These are phyloP conservation scores for Acacia confusa DNA, from an alignment of 306 rosid genomes.

Conservation along the genomic window DNA sequence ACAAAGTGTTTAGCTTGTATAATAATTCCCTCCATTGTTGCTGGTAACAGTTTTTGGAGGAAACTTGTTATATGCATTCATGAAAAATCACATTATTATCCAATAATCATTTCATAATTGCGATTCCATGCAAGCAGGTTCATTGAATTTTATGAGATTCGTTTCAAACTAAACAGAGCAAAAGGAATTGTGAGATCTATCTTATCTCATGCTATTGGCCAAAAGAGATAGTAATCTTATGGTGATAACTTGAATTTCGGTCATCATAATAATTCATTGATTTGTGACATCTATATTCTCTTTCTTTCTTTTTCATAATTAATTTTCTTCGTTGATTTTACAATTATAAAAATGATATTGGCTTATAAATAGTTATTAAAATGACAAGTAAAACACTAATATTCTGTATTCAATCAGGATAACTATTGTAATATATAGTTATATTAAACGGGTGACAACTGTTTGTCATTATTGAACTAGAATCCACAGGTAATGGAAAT, in stretches of 20 bases:
- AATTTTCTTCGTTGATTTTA: not conserved
- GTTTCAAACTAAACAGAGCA: not conserved
- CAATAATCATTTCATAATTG: not conserved
- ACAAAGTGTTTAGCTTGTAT: not conserved
- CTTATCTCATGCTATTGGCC: not conserved
- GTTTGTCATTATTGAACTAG: not conserved
- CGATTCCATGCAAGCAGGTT: not conserved
- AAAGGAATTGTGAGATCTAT: not conserved
- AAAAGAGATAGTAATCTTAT: not conserved
- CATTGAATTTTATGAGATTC: not conserved
- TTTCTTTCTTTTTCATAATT: not conserved
- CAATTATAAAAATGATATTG: not conserved
- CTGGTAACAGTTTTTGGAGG: no score
- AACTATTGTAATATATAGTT: not conserved
- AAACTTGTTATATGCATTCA: not conserved
- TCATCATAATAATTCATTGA: not conserved
- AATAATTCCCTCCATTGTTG: not conserved
- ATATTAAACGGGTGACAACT: not conserved
- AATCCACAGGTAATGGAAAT: not conserved
- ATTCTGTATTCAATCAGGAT: not conserved
- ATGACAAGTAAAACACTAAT: not conserved
- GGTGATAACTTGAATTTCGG: not conserved
- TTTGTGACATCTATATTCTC: not conserved
- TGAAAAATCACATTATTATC: not conserved
- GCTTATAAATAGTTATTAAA: not conserved